Percentiles rank a stretch among this genome's conserved stretches.
phyloP scores from a whole-genome alignment of 2,329 filamentous ascomycete species.

The Mycosphaerelloides madeirae region DNA sequence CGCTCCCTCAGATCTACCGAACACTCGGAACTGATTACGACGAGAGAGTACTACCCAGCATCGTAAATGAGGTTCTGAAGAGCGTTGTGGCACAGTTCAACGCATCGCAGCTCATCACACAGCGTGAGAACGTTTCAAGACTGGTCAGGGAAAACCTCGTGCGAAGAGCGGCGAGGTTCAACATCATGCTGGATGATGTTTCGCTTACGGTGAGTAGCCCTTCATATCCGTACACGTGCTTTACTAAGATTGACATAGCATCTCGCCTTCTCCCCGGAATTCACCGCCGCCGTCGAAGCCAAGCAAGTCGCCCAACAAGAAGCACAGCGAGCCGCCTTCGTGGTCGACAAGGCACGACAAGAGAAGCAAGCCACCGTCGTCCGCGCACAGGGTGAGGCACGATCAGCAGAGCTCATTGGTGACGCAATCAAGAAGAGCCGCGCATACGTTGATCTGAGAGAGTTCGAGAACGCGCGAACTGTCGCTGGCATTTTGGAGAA shows the following conservation, averaged over 20 bases:
- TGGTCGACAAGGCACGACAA: constrained; percentile 97
- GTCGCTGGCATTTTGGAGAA: constrained; percentile 89
- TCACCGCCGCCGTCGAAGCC: constrained; percentile 64
- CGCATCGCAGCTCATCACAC: constrained; percentile 95
- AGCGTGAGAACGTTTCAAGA: constrained; percentile 92
- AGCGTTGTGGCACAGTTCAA: constrained; percentile 98
- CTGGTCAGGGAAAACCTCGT: constrained; percentile 92
- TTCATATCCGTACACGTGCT: neutral
- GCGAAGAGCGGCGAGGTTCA: constrained; percentile 86
- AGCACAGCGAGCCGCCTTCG: constrained; percentile 91
- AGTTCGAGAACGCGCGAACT: constrained; percentile 90
- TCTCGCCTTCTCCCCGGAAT: constrained; percentile 65
- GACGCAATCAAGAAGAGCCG: constrained; percentile 99
- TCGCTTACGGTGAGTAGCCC: constrained; percentile 63
- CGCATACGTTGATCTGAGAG: constrained; percentile 92
- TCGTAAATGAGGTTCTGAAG: constrained; percentile 99
- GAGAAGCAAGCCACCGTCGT: constrained; percentile 99
- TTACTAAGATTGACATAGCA: constrained; percentile 42
- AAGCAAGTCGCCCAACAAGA: constrained; percentile 78
- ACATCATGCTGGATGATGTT: constrained; percentile 95
- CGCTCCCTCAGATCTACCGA: constrained; percentile 93
- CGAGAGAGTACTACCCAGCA: constrained; percentile 94
- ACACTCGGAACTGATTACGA: constrained; percentile 95
- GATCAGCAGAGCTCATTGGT: constrained; percentile 94
- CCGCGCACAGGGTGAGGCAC: constrained; percentile 96